Conservation (phyloP, 805 yeast species). For the Metschnikowia reukaufii region DNA sequence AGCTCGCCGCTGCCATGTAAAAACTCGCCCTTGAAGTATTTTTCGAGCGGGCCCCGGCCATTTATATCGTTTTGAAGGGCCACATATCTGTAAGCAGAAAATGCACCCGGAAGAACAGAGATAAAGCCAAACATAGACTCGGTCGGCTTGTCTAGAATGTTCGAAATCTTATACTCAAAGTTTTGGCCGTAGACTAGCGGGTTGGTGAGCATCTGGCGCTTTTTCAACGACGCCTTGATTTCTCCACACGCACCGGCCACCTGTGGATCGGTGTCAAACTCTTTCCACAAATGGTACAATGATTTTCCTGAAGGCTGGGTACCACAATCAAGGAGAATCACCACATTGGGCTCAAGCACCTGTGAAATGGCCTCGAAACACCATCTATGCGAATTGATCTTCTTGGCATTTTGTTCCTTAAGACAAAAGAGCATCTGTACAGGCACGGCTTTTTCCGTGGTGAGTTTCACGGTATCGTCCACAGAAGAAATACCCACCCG, state of each 20-base stretch:
- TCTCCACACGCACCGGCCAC: conserved; percentile 78
- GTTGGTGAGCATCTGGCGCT: conserved; percentile 49
- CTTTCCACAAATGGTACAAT: conserved; percentile 60
- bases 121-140: conserved; percentile 66
- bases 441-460: conserved; percentile 57
- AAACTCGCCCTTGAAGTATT: conserved; percentile 66
- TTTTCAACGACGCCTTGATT: conserved; percentile 56
- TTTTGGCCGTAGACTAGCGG: conserved; percentile 67
- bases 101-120: conserved; percentile 67
- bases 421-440: conserved; percentile 61
- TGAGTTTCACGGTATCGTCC: conserved; percentile 52
- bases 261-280: conserved; percentile 54
- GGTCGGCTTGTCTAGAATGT: conserved; percentile 64
- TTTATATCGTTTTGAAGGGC: conserved; percentile 57
- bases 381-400: conserved; percentile 69
- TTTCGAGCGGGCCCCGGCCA: conserved; percentile 60
- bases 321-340: conserved; percentile 61
- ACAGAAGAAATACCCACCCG: conserved; percentile 51
- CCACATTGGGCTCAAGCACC: conserved; percentile 56
- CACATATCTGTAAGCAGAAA: conserved; percentile 60
- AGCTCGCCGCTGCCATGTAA: conserved; percentile 56
- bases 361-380: conserved; percentile 64
- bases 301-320: conserved; percentile 61
- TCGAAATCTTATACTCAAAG: conserved; percentile 66
- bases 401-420: conserved; percentile 62